Conservation (phyloP, 371 early-diverging fungal species). For the Actinomortierella ambigua region DNA sequence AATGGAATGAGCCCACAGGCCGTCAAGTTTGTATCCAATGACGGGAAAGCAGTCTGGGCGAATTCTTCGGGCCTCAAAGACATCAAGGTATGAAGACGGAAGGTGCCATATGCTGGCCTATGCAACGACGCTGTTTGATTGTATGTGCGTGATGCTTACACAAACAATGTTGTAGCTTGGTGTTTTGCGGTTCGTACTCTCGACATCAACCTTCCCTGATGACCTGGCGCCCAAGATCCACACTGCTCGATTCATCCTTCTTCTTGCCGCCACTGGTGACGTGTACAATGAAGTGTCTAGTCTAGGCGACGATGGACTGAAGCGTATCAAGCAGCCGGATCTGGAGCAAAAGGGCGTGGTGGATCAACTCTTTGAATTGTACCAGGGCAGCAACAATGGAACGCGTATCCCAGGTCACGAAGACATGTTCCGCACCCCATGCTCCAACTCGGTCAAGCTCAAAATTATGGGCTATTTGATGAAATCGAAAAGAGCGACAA, state of each 20-base stretch:
- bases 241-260: constrained; percentile 59
- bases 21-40: constrained; percentile 64
- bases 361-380: constrained; percentile 65
- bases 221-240: constrained; percentile 43
- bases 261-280: constrained; percentile 70
- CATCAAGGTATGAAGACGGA: constrained; percentile 31
- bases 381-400: constrained; percentile 48
- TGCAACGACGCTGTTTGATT: too few relatives aligned
- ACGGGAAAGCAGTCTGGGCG: constrained; percentile 70
- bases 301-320: constrained; percentile 78
- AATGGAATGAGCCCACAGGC: constrained; percentile 65
- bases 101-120: too few relatives aligned
- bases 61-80: constrained; percentile 28
- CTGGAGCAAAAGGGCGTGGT: constrained; percentile 61
- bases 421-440: constrained; percentile 42
- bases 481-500: constrained; percentile 70
- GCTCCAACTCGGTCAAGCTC: constrained; percentile 62
- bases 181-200: constrained; percentile 54
- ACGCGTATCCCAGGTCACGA: constrained; percentile 28
- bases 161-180: too few relatives aligned
- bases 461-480: constrained; percentile 65
- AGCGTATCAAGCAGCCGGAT: constrained; percentile 60
- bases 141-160: too few relatives aligned
- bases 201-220: constrained; percentile 54
- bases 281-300: constrained; percentile 66